phyloP scores from a whole-genome alignment of 805 yeast genomes.

The Wickerhamiella alocasiicola region DNA sequence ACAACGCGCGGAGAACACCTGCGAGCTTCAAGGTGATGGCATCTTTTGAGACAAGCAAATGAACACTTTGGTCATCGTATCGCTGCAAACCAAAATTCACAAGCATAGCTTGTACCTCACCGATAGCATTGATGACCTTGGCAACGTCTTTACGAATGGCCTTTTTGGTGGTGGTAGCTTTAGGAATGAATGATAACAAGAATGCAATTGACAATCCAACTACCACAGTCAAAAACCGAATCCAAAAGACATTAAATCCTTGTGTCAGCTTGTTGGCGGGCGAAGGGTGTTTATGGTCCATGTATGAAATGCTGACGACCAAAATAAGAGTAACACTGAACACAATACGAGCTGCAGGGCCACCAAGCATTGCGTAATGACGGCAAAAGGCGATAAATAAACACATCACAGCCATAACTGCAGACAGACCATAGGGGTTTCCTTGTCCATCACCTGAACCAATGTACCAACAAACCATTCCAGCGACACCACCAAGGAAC shows the following conservation, averaged over 20 bases:
- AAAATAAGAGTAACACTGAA: constrained; percentile 22
- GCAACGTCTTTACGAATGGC: constrained; percentile 24
- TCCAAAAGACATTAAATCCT: constrained; percentile 28
- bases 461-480: constrained; percentile 29
- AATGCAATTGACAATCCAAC: constrained; percentile 25
- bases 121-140: constrained; percentile 19
- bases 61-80: constrained; percentile 17
- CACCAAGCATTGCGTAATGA: constrained; percentile 22
- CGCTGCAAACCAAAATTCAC: constrained; percentile 25
- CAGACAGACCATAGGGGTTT: constrained; percentile 26
- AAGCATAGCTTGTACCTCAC: constrained; percentile 24
- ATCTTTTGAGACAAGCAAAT: constrained; percentile 22
- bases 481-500: constrained; percentile 25
- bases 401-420: constrained; percentile 21
- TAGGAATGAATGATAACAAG: constrained; percentile 25
- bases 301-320: constrained; percentile 27
- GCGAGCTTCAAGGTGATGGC: constrained; percentile 16
- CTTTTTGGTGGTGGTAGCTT: constrained; percentile 24
- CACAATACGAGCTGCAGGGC: constrained; percentile 25
- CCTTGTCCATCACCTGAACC: constrained; percentile 22
- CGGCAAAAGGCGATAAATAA: constrained; percentile 23
- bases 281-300: constrained; percentile 17
- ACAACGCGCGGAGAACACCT: constrained; percentile 11
- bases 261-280: constrained; percentile 18
- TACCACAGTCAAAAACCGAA: constrained; percentile 25